Percentiles rank a stretch among this genome's conserved stretches.
phyloP scores from a whole-genome alignment of 2,329 filamentous ascomycete genomes.

The Elsinoe arachidis region DNA sequence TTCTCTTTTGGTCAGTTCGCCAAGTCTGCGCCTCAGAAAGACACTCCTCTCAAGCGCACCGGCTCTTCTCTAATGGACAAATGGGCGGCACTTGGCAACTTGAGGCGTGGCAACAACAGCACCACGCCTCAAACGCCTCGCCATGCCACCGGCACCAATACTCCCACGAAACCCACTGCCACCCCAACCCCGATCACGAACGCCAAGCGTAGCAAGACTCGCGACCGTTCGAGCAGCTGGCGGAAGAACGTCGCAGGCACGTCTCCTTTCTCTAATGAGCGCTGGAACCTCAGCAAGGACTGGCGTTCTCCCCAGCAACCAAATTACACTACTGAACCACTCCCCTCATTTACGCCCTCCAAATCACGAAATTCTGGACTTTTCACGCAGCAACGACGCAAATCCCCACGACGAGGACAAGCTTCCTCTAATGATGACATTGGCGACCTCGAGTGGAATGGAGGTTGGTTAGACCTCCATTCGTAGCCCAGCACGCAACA shows the following conservation, averaged over 20 bases:
- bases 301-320: slow-evolving; percentile 37
- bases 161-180: slow-evolving; percentile 11
- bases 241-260: slow-evolving; percentile 24
- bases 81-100: slow-evolving; percentile 81
- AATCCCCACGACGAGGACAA: slow-evolving; percentile 11
- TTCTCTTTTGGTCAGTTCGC: slow-evolving; percentile 24
- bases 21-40: slow-evolving; percentile 34
- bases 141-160: slow-evolving; percentile 20
- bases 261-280: slow-evolving; percentile 22
- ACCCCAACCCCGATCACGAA: slow-evolving; percentile 23
- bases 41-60: slow-evolving; percentile 58
- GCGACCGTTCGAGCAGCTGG: slow-evolving; percentile 26
- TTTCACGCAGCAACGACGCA: slow-evolving; percentile 15
- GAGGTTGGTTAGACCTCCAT: slow-evolving; percentile 71
- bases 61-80: slow-evolving; percentile 57
- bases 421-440: slow-evolving; percentile 47
- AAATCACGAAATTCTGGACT: slow-evolving; percentile 17
- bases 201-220: slow-evolving; percentile 24
- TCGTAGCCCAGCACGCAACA: slow-evolving; percentile 39
- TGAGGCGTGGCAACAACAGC: slow-evolving; percentile 57
- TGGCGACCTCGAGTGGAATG: slow-evolving; percentile 87
- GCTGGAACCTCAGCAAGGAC: slow-evolving; percentile 40
- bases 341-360: slow-evolving; percentile 14
- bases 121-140: slow-evolving; percentile 23
- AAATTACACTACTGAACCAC: slow-evolving; percentile 16